phyloP scores from a whole-genome alignment of 495 filamentous ascomycete species.

The Amniculicola lignicola region DNA sequence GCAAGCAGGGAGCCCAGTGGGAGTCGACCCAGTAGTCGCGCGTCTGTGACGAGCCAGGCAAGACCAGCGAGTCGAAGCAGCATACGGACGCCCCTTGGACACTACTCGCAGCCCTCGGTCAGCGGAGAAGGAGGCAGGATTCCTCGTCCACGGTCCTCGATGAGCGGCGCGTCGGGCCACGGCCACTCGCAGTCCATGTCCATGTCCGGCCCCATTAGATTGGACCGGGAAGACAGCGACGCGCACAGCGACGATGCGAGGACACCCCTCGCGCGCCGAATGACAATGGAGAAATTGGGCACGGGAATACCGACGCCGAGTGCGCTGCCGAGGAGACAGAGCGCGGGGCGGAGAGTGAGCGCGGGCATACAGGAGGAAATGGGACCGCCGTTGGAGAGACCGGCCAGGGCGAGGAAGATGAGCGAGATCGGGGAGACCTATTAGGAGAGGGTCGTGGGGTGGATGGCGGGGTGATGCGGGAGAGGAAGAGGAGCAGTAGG shows the following conservation, averaged over 20 bases:
- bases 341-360: conserved; percentile 51
- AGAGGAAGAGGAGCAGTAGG: too few species aligned
- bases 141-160: conserved; percentile 53
- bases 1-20: conserved; percentile 34
- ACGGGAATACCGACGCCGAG: conserved; percentile 33
- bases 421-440: conserved; percentile 68
- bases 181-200: conserved; percentile 26
- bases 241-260: conserved; percentile 23
- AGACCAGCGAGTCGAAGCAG: conserved; percentile 69
- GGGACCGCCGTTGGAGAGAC: conserved; percentile 56
- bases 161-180: conserved; percentile 52
- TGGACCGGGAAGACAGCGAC: conserved; percentile 24
- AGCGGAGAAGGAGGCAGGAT: conserved; percentile 35
- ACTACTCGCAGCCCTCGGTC: conserved; percentile 41
- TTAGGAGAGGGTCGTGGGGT: conserved; percentile 36
- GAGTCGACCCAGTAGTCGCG: conserved; percentile 59
- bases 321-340: conserved; percentile 39
- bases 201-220: conserved; percentile 13
- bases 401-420: conserved; percentile 45
- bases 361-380: conserved; percentile 49
- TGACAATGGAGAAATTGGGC: conserved; percentile 36
- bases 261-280: conserved; percentile 33
- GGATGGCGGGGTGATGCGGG: background rate
- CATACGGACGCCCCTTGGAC: conserved; percentile 62
- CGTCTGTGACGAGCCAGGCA: conserved; percentile 53